phyloP scores from a whole-genome alignment of 345 rosid genomes.

The Cardamine resedifolia region DNA sequence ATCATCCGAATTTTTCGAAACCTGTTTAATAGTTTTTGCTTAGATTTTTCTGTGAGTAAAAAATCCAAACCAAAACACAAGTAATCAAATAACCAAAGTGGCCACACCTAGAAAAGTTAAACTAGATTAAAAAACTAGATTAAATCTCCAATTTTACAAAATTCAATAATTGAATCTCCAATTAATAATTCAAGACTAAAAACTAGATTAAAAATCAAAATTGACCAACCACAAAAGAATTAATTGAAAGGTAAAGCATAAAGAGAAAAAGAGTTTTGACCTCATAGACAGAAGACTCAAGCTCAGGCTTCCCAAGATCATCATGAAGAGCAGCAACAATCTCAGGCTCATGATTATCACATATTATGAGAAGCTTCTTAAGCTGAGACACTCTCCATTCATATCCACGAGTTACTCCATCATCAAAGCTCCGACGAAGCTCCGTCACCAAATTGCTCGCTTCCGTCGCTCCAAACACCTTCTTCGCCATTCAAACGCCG shows the following conservation, averaged over 20 bases:
- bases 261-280: conserved; percentile 26
- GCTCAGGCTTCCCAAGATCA: conserved; percentile 82
- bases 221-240: neutral
- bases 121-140: no score
- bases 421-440: conserved; percentile 48
- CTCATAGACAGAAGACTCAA: conserved; percentile 74
- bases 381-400: conserved; percentile 79
- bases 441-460: conserved; percentile 52
- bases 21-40: no score
- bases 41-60: neutral
- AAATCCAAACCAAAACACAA: neutral
- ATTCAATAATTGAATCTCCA: neutral
- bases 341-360: conserved; percentile 61
- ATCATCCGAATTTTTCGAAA: neutral
- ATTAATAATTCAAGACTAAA: neutral
- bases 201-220: neutral
- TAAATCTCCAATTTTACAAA: no score
- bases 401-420: conserved; percentile 70
- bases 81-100: neutral
- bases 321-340: conserved; percentile 67
- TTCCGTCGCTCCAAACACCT: conserved; percentile 49
- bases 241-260: neutral
- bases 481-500: conserved; percentile 38
- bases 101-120: no score
- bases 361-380: conserved; percentile 49